Conservation (phyloP, 139 green algal species). For the Spirogloea muscicola region DNA sequence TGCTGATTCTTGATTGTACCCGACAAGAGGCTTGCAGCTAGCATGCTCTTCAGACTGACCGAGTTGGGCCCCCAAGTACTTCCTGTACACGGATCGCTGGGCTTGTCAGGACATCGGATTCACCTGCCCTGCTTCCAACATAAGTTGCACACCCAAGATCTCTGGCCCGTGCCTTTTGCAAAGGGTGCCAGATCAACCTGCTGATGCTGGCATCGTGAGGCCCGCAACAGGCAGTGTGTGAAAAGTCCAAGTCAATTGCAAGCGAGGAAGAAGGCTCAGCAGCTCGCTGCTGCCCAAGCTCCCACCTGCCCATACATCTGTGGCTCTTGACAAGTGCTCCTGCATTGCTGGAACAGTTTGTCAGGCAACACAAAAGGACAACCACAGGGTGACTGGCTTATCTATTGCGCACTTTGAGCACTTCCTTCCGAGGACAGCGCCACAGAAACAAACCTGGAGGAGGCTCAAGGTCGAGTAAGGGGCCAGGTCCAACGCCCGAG, state of each 20-base stretch:
- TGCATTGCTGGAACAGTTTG: not conserved
- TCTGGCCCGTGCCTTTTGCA: not conserved
- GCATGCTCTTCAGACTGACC: no score
- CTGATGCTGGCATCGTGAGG: not conserved
- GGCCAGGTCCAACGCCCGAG: slow-evolving; percentile 18
- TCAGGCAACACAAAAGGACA: not conserved
- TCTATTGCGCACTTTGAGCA: not conserved
- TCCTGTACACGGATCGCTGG: no score
- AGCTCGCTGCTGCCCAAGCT: not conserved
- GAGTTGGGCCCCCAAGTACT: no score
- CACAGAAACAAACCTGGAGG: slow-evolving; percentile 24
- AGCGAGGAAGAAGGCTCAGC: not conserved
- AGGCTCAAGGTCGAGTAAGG: slow-evolving; percentile 19
- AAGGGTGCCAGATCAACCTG: not conserved
- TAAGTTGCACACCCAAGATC: not conserved
- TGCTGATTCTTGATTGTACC: slow-evolving; percentile 7
- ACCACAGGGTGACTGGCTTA: not conserved
- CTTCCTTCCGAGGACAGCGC: not conserved
- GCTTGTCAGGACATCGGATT: no score
- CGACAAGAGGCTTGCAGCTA: slow-evolving; percentile 20
- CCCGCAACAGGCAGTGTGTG: not conserved
- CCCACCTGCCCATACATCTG: no score
- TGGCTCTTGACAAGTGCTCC: slow-evolving; percentile 13
- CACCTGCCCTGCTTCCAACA: no score
- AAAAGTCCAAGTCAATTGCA: not conserved